Percentiles rank a stretch among this genome's conserved stretches.
These are phyloP conservation scores for Diaporthe amygdali DNA, from an alignment of 2,329 filamentous ascomycete species.

Conservation along the genomic window DNA sequence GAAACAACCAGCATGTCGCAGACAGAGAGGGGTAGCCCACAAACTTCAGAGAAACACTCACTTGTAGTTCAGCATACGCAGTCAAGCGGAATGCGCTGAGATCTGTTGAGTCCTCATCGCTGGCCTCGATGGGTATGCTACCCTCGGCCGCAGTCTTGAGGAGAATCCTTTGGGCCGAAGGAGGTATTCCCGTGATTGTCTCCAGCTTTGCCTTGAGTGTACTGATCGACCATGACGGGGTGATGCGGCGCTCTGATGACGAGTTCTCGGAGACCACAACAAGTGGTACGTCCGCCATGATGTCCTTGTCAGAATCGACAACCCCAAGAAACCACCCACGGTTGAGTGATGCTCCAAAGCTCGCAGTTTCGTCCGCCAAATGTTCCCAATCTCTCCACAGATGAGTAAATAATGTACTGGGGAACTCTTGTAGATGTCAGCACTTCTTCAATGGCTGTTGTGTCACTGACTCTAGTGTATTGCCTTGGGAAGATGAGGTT, in stretches of 20 bases:
- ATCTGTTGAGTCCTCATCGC: slow-evolving; percentile 73
- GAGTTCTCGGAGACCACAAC: slow-evolving; percentile 77
- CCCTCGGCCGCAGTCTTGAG: slow-evolving; percentile 69
- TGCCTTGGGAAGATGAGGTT: not conserved
- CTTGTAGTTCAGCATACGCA: slow-evolving; percentile 79
- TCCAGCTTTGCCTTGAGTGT: slow-evolving; percentile 89
- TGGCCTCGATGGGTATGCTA: slow-evolving; percentile 68
- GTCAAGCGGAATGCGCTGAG: slow-evolving; percentile 71
- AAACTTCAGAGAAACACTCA: slow-evolving; percentile 53
- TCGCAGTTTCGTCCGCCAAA: not conserved
- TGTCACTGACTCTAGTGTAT: not conserved
- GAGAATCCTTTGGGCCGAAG: slow-evolving; percentile 75
- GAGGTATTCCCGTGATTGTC: slow-evolving; percentile 89
- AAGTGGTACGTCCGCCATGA: slow-evolving; percentile 76
- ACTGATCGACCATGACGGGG: slow-evolving; percentile 87
- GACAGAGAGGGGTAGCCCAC: not conserved
- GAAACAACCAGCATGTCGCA: not conserved
- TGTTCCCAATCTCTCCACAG: no score
- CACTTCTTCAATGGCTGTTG: not conserved
- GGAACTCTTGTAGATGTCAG: not conserved
- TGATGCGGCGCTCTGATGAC: slow-evolving; percentile 87
- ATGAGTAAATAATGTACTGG: not conserved
- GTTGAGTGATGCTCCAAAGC: not conserved
- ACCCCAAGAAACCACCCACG: not conserved
- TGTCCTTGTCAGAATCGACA: slow-evolving; percentile 27